Conservation (phyloP, 2,329 filamentous ascomycete species). For the Verticillium zaregamsianum region DNA sequence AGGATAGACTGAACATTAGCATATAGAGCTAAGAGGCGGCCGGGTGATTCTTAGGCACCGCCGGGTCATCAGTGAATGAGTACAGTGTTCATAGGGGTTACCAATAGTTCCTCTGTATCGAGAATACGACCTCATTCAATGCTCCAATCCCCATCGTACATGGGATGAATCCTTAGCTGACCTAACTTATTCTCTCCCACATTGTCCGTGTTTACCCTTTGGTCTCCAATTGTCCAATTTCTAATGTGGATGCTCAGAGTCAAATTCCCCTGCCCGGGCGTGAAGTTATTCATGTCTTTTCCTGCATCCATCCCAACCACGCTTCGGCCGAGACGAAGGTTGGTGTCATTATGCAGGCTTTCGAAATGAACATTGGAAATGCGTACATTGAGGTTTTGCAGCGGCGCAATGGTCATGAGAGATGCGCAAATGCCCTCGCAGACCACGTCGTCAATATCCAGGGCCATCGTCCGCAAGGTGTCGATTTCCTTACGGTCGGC, state of each 20-base stretch:
- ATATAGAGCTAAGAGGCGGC: too few species aligned
- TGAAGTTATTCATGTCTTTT: conserved; percentile 3
- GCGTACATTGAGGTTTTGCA: conserved; percentile 2
- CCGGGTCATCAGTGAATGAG: too few species aligned
- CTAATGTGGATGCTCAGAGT: conserved; percentile 1
- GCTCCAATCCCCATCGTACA: not conserved
- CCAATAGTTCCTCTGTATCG: too few species aligned
- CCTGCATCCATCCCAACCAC: conserved; percentile 4
- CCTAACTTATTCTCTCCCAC: conserved; percentile 1
- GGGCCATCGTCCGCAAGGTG: not conserved
- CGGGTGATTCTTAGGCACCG: too few species aligned
- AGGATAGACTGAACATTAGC: too few species aligned
- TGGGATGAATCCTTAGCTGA: conserved; percentile 3
- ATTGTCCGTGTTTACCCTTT: not conserved
- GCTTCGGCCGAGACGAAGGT: not conserved
- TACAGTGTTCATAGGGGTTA: too few species aligned
- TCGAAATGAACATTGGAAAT: conserved; percentile 6
- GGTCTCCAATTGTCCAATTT: conserved; percentile 5
- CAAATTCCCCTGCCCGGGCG: conserved; percentile 4
- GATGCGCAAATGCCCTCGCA: conserved; percentile 6
- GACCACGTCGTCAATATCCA: not conserved
- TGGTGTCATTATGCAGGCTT: not conserved
- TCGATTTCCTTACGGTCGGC: conserved; percentile 10
- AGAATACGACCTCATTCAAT: not conserved
- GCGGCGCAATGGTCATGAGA: conserved; percentile 3